Evolutionary conservation across 176 grass and related monocot genomes (phyloP).

Genomic region (Zoysia japonica): DNA sequence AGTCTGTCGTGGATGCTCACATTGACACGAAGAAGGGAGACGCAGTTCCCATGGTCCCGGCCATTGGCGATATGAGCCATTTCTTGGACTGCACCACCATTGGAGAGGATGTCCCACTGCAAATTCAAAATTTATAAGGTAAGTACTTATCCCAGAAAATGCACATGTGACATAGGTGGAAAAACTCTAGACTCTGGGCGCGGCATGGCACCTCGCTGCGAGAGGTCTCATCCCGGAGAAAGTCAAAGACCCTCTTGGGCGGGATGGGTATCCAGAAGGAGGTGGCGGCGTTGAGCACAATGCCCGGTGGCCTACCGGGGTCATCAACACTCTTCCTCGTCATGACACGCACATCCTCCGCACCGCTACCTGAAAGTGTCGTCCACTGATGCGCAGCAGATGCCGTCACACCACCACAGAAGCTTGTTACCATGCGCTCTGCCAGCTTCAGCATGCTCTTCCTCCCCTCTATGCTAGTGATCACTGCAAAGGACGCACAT

Average conservation of each 20-base stretch:
- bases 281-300: conserved; percentile 91
- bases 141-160: neutral
- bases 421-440: conserved; percentile 94
- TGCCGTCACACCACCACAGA: conserved; percentile 83
- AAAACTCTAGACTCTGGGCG: neutral
- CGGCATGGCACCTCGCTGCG: conserved; percentile 55
- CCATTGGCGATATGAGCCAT: conserved; percentile 98
- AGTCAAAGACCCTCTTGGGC: conserved; percentile 74
- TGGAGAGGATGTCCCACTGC: conserved; percentile 97
- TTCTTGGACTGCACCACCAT: conserved; percentile 84
- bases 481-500: conserved; percentile 45
- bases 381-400: conserved; percentile 91
- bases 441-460: conserved; percentile 97
- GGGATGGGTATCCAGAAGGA: conserved; percentile 89
- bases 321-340: conserved; percentile 91
- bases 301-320: conserved; percentile 79
- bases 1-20: conserved; percentile 24
- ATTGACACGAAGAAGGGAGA: conserved; percentile 91
- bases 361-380: conserved; percentile 79
- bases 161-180: too few relatives aligned
- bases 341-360: conserved; percentile 86
- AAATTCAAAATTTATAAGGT: neutral
- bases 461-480: conserved; percentile 80
- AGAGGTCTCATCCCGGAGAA: conserved; percentile 84
- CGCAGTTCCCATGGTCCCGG: conserved; percentile 84